These are phyloP conservation scores for Aspergillus arachidicola DNA, from an alignment of 2,329 filamentous ascomycete genomes.

Conservation along the genomic window DNA sequence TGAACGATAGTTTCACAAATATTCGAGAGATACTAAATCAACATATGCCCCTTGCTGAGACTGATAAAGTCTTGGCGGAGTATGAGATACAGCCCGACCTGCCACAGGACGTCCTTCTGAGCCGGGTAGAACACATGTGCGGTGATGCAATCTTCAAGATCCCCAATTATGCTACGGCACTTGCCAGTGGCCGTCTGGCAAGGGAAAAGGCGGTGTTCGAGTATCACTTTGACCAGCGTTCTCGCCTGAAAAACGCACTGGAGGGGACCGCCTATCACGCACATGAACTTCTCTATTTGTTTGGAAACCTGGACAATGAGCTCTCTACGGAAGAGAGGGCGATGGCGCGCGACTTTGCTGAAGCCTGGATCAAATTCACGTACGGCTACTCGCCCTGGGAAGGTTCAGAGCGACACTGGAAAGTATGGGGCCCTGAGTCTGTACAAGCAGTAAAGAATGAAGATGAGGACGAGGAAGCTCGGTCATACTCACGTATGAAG, in stretches of 20 bases:
- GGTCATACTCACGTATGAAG: slow-evolving; percentile 26
- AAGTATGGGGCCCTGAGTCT: slow-evolving; percentile 27
- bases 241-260: slow-evolving; percentile 24
- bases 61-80: slow-evolving; percentile 21
- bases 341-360: slow-evolving; percentile 23
- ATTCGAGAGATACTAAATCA: slow-evolving; percentile 16
- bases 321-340: slow-evolving; percentile 19
- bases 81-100: slow-evolving; percentile 22
- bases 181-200: not conserved
- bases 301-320: slow-evolving; percentile 25
- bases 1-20: slow-evolving; percentile 19
- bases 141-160: slow-evolving; percentile 31
- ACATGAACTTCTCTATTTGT: slow-evolving; percentile 29
- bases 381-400: slow-evolving; percentile 25
- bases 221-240: slow-evolving; percentile 33
- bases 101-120: slow-evolving; percentile 13
- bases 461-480: slow-evolving; percentile 21
- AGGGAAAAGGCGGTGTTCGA: slow-evolving; percentile 9
- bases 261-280: slow-evolving; percentile 32
- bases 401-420: slow-evolving; percentile 18
- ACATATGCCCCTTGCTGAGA: slow-evolving; percentile 14
- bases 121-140: slow-evolving; percentile 28
- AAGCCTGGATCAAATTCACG: slow-evolving; percentile 27
- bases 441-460: slow-evolving; percentile 20
- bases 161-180: slow-evolving; percentile 23